phyloP scores from a whole-genome alignment of 1,139 yeast genomes.

The Pichia sp. region DNA sequence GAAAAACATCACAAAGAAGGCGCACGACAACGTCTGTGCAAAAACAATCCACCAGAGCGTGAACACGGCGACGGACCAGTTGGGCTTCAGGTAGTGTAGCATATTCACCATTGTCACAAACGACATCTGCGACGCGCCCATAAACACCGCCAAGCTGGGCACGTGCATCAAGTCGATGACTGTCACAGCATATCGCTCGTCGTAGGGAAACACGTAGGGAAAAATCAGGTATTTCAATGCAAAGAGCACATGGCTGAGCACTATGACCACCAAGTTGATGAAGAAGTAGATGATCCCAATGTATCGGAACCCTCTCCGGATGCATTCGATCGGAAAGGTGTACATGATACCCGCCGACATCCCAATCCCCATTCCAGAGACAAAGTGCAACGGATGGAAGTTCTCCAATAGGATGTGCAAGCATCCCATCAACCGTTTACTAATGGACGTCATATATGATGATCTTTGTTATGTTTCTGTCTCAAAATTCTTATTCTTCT shows the following conservation, averaged over 20 bases:
- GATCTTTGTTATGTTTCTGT: not conserved
- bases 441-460: not conserved
- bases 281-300: conserved; percentile 53
- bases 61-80: conserved; percentile 44
- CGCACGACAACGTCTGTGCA: conserved; percentile 39
- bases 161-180: conserved; percentile 39
- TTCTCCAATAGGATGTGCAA: conserved; percentile 24
- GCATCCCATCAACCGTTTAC: not conserved
- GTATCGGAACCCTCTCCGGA: conserved; percentile 25
- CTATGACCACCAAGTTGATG: conserved; percentile 47
- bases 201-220: conserved; percentile 13
- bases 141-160: conserved; percentile 43
- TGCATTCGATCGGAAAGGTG: conserved; percentile 58
- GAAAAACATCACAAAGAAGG: conserved; percentile 8
- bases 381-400: conserved; percentile 61
- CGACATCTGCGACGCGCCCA: conserved; percentile 86
- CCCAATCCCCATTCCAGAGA: conserved; percentile 82
- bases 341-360: conserved; percentile 58
- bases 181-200: conserved; percentile 32
- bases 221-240: conserved; percentile 37
- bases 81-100: conserved; percentile 34
- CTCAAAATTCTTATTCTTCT: not conserved
- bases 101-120: conserved; percentile 59
- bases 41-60: conserved; percentile 70
- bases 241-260: conserved; percentile 38